Evolutionary conservation across 345 rosid species (phyloP).

Genomic region (Psidium friedrichsthalianum): DNA sequence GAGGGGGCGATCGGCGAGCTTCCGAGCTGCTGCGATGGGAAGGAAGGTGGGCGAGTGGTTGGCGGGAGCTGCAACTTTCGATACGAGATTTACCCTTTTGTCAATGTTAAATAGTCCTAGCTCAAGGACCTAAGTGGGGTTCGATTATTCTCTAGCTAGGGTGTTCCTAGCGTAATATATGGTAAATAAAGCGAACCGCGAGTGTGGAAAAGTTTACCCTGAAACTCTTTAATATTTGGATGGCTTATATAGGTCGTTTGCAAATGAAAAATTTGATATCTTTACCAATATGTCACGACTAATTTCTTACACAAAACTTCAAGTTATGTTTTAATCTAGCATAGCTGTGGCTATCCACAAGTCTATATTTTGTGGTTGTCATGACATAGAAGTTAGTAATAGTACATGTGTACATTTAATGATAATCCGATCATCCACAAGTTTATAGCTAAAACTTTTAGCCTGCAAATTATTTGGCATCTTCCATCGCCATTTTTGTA

Average conservation of each 20-base stretch:
- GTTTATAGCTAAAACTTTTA: no score
- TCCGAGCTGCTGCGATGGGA: constrained; percentile 52
- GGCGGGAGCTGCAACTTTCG: constrained; percentile 52
- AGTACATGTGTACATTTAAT: no score
- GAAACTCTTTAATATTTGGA: not conserved
- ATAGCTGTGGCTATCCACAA: no score
- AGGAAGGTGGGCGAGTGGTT: constrained; percentile 51
- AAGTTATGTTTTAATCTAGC: no score
- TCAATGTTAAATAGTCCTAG: constrained; percentile 5
- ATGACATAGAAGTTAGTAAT: no score
- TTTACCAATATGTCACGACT: not conserved
- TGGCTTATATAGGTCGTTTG: not conserved
- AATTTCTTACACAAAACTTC: not conserved
- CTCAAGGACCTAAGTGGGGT: not conserved
- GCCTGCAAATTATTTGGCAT: no score
- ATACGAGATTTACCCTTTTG: constrained; percentile 58
- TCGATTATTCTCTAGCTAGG: not conserved
- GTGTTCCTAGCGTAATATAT: not conserved
- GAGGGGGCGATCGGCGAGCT: constrained; percentile 32
- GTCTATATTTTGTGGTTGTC: no score
- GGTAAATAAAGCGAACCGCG: not conserved
- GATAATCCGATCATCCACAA: no score
- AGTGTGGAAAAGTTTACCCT: no score
- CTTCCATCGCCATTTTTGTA: no score
- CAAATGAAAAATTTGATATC: not conserved